Conservation (phyloP, 73 alveolate species). For the Symbiodinium pilosum region DNA sequence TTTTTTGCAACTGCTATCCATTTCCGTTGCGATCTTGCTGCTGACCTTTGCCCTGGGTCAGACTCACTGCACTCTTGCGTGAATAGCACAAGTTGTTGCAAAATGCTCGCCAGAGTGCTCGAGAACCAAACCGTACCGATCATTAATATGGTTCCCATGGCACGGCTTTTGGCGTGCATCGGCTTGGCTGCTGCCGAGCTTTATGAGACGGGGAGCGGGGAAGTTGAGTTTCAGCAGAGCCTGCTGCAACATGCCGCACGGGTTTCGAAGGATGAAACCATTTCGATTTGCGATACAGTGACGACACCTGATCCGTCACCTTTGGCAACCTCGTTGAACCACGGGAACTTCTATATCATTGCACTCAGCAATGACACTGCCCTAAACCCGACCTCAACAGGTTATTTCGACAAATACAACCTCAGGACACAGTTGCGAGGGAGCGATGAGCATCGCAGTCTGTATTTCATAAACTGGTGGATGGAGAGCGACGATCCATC, state of each 20-base stretch:
- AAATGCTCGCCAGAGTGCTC: neutral
- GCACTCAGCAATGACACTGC: constrained; percentile 1
- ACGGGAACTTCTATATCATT: neutral
- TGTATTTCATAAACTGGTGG: neutral
- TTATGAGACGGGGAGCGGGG: neutral
- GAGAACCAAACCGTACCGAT: neutral
- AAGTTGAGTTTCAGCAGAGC: neutral
- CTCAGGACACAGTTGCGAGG: neutral
- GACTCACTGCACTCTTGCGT: neutral
- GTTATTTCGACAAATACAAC: neutral
- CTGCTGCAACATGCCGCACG: neutral
- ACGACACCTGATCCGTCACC: neutral
- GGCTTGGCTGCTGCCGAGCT: constrained; percentile 7
- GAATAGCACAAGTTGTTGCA: neutral
- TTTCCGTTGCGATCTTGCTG: neutral
- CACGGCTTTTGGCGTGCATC: neutral
- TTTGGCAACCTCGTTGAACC: constrained; percentile 1
- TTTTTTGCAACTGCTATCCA: neutral
- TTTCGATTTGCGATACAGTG: neutral
- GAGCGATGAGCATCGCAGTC: neutral
- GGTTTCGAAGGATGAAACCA: neutral
- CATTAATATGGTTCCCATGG: neutral
- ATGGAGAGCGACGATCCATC: constrained; percentile 7
- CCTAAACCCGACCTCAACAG: neutral
- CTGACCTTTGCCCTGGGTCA: neutral